Percentiles rank a stretch among this genome's conserved stretches.
Conservation (phyloP, 2,329 filamentous ascomycete species). For the Mycocentrospora acerina region DNA sequence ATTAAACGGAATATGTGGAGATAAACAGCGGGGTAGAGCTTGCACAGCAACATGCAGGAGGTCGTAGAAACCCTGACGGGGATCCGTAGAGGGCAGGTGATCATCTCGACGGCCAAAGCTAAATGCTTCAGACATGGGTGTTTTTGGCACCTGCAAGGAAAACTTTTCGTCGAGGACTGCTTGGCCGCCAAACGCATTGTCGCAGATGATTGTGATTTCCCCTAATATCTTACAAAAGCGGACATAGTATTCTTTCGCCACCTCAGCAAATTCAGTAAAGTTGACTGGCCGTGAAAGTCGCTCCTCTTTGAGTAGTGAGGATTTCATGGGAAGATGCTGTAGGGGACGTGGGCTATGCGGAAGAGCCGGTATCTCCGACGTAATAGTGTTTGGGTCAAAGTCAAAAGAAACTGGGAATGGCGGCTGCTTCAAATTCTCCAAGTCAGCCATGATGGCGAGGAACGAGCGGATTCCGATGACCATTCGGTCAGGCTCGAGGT, state of each 20-base stretch:
- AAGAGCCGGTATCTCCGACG: slow-evolving; percentile 34
- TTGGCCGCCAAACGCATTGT: slow-evolving; percentile 95
- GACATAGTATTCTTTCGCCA: slow-evolving; percentile 79
- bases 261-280: slow-evolving; percentile 66
- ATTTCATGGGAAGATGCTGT: slow-evolving; percentile 37
- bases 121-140: slow-evolving; percentile 91
- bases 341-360: slow-evolving; percentile 37
- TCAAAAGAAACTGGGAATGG: slow-evolving; percentile 75
- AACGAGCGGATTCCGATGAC: slow-evolving; percentile 97
- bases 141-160: slow-evolving; percentile 82
- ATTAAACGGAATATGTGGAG: slow-evolving; percentile 87
- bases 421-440: slow-evolving; percentile 82
- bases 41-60: slow-evolving; percentile 93
- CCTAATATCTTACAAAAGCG: slow-evolving; percentile 94
- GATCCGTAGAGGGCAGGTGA: slow-evolving; percentile 69
- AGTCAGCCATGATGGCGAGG: slow-evolving; percentile 85
- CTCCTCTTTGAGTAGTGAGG: slow-evolving; percentile 57
- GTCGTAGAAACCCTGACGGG: slow-evolving; percentile 94
- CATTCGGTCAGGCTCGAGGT: slow-evolving; percentile 92
- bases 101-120: slow-evolving; percentile 85
- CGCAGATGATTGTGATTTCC: slow-evolving; percentile 93
- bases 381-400: slow-evolving; percentile 47
- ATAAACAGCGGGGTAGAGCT: slow-evolving; percentile 89
- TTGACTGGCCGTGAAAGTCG: slow-evolving; percentile 66
- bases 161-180: slow-evolving; percentile 96